Base-by-base conservation (phyloP, 306 rosid species). In the Pyrus bretschneideri region DNA sequence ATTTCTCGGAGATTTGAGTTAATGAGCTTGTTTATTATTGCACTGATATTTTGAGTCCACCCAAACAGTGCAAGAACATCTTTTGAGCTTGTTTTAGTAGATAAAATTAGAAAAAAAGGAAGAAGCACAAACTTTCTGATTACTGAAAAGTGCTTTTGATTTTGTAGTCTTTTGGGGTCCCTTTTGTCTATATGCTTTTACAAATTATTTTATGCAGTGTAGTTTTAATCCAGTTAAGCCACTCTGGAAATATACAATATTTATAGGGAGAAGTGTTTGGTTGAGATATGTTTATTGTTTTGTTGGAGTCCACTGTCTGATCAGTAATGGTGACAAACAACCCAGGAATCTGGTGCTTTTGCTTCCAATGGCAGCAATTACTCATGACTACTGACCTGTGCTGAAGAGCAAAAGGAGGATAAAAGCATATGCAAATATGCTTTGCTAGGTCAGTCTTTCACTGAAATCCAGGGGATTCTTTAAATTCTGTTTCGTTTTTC, bases 301-400 rank as follows among this genome's bases (percentile, higher is more conserved):
- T 76, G 57, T 42, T 85, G 58, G 70, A 23, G 54, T 40, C 81
- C 82, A 72, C 60, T 82, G 61, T 81, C 74, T 82, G 67, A 63
- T 60, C 54, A 84, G 78, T 76, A 86, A 85, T 81, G 85, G 93
- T 81, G 93, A 86, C 89, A 88, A 74, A 84, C 78, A 59, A 58
- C 88, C 90, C 90, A 79, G 91, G 93, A 93, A 88, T 89, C 89
- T 67, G 83, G 91, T 71, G 83, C 84, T 78, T 82, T 83, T 86
- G 93, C 87, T 86, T 83, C 76, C 78, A 52, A 76, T 81, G 67
- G 61, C 60, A 69, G 76, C 23, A 19, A 59, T 58, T 29, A 42
- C 68, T 59, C 10, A 73, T 60, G 57, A 73, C 58, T 77, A 62
- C 45, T 84, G 76, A 44, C 73, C 65, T 45, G 74, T 54, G 82